Conservation (phyloP, 1,139 yeast genomes). For the Pneumocystis oryctolagi region DNA sequence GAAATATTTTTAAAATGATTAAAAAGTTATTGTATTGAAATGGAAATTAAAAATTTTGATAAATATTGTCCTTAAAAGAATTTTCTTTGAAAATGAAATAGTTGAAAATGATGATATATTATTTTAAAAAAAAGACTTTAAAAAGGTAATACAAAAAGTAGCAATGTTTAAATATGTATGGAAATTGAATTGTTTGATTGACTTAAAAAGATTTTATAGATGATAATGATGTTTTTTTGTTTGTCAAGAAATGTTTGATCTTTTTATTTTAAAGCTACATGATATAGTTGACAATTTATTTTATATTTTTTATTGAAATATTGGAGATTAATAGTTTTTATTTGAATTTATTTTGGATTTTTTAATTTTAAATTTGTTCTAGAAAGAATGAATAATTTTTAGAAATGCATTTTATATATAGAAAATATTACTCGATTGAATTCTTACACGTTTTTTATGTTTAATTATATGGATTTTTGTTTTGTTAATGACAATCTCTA, state of each 20-base stretch:
- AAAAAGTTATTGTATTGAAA: neutral
- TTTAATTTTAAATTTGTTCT: neutral
- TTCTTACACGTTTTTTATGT: neutral
- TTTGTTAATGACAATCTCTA: neutral
- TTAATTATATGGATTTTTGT: neutral
- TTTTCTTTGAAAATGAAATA: neutral
- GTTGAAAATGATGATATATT: neutral
- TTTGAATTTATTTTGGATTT: neutral
- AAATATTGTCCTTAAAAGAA: neutral
- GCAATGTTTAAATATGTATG: neutral
- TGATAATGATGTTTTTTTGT: neutral
- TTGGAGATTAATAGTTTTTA: neutral
- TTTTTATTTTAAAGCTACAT: too few relatives aligned
- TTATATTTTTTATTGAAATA: neutral
- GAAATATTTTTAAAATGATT: neutral
- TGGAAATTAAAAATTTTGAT: neutral
- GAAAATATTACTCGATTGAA: neutral
- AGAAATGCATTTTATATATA: neutral
- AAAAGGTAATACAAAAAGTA: neutral
- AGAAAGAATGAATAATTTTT: neutral
- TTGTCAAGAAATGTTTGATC: neutral
- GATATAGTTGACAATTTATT: neutral
- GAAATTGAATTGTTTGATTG: neutral
- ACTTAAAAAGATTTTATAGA: neutral
- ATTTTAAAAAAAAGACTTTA: neutral